phyloP scores from a whole-genome alignment of 73 alveolate genomes.

The Stentor coeruleus region DNA sequence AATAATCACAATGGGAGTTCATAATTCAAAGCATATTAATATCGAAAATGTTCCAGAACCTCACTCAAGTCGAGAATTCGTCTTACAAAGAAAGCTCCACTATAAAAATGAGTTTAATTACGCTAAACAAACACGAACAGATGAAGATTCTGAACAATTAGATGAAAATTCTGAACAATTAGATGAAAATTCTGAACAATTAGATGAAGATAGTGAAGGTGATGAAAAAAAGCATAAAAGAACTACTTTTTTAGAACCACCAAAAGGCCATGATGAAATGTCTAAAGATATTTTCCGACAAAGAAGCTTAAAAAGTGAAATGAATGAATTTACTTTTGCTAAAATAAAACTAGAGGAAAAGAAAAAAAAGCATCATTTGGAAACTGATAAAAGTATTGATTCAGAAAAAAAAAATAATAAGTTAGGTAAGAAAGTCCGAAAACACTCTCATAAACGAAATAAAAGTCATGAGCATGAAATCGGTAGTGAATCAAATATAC shows the following conservation, averaged over 20 bases:
- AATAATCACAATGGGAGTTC: no score
- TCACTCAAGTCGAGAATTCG: background rate
- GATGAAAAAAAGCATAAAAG: background rate
- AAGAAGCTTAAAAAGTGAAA: background rate
- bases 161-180: background rate
- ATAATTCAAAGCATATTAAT: background rate
- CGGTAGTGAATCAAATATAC: no score
- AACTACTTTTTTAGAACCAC: background rate
- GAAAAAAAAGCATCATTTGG: background rate
- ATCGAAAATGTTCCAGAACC: background rate
- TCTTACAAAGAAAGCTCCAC: background rate
- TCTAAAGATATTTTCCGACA: background rate
- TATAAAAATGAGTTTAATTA: background rate
- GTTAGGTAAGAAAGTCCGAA: no score
- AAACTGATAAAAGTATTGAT: background rate
- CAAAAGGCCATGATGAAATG: background rate
- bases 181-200: background rate
- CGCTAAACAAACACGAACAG: background rate
- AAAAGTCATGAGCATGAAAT: no score
- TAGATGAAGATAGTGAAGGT: background rate
- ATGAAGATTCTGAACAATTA: background rate
- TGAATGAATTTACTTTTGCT: background rate
- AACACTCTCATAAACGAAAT: no score
- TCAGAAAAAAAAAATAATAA: no score
- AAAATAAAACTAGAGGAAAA: no score